Evolutionary conservation across 768 basidiomycete species (phyloP), one percentile per base, ranked within the genome.

Genomic region (Glaciozyma martinii): DNA sequence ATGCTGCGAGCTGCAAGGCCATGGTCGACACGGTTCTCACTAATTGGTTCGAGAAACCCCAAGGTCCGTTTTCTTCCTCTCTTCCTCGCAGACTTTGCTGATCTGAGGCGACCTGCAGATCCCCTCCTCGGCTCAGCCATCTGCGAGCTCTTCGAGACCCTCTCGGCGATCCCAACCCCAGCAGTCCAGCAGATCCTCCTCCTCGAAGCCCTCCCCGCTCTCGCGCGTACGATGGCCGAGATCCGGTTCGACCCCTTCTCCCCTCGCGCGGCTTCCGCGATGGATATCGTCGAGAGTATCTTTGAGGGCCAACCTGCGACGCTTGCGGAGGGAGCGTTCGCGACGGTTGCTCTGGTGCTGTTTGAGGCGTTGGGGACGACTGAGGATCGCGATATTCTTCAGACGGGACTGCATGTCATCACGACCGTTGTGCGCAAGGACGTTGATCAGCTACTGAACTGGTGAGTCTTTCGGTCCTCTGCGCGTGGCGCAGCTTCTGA

Each of bases 371-470:
- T 98, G 57, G 75, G 77, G 25, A 76, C 77, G 13, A 82, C 89
- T 0, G 90, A 93, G 68, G 95, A 98, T 73, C 83, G 91, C 68
- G 93, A 93, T 73, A 83, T 78, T 4, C 74, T 80, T 9, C 78
- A 80, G 73, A 78, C 89, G 70, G 89, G 89, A 13, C 84, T 93
- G 52, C 76, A 82, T 25, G 87, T 88, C 65, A 79, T 99, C 25
- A 95, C 91, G 0, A 78, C 86, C 37, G 79, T 95, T 44, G 82
- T 97, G 58, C 85, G 91, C 46, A 97, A 92, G 78, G 92, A 93
- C 71, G 85, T 85, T 70, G 78, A 81, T 33, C 92, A 93, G 74
- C 78, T 98, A 12, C 75, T 94, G 8, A 78, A 82, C 1, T 97
- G 91, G 90, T 78, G 55, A 19, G 76, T 70, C 16, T 4, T 16